These are phyloP conservation scores for Umbelopsis vinacea DNA, from an alignment of 192 early-diverging fungal species.

Conservation along the genomic window DNA sequence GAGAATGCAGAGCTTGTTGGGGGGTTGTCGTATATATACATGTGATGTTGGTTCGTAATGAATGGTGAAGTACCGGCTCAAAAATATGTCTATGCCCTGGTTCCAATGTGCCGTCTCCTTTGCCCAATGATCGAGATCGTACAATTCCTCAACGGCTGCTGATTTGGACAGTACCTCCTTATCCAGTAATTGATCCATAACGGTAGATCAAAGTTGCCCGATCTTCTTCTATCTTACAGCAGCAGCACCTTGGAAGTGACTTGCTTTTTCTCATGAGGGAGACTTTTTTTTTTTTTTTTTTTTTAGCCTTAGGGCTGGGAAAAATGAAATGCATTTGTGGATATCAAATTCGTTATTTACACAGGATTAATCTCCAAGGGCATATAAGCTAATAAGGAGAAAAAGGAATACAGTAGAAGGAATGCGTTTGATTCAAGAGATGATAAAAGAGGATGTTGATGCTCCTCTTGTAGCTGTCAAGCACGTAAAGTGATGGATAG, in stretches of 20 bases:
- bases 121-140: constrained; percentile 13
- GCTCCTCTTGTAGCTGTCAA: background rate
- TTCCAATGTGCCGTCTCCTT: background rate
- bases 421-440: background rate
- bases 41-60: background rate
- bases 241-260: background rate
- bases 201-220: background rate
- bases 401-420: constrained; percentile 1
- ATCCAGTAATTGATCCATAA: background rate
- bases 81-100: background rate
- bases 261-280: background rate
- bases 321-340: background rate
- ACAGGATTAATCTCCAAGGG: constrained; percentile 1
- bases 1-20: constrained; percentile 16
- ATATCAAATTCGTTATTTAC: background rate
- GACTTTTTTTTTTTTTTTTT: too few relatives aligned
- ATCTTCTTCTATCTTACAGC: too few relatives aligned
- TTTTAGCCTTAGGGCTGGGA: too few relatives aligned
- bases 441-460: background rate
- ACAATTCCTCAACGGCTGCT: constrained; percentile 6
- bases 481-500: background rate
- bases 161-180: constrained; percentile 6
- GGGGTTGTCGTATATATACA: constrained; percentile 8
- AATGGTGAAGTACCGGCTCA: constrained; percentile 8
- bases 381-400: constrained; percentile 1